Conservation (phyloP, 352 stramenopile genomes). For the Pythium utonaiense region DNA sequence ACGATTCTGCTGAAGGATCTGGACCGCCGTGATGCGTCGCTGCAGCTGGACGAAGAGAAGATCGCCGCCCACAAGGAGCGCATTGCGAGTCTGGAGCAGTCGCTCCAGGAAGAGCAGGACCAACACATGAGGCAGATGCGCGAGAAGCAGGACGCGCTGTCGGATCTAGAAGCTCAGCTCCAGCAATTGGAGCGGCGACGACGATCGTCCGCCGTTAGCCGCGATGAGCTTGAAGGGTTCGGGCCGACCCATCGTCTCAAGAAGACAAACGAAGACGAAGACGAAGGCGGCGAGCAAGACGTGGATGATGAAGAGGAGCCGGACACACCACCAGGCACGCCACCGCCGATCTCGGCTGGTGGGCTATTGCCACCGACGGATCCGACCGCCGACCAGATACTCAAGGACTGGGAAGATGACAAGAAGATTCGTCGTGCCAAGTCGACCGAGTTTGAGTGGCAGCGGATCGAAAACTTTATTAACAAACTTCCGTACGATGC, state of each 20-base stretch:
- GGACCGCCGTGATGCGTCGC: slow-evolving; percentile 58
- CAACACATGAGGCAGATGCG: slow-evolving; percentile 55
- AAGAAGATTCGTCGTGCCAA: slow-evolving; percentile 46
- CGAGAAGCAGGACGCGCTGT: slow-evolving; percentile 71
- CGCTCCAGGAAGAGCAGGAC: slow-evolving; percentile 62
- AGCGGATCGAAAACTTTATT: slow-evolving; percentile 46
- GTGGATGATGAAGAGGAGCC: slow-evolving; percentile 37
- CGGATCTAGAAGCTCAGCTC: slow-evolving; percentile 57
- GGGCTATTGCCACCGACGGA: slow-evolving; percentile 46
- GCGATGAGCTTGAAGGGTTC: slow-evolving; percentile 46
- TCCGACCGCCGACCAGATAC: slow-evolving; percentile 51
- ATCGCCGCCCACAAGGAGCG: slow-evolving; percentile 56
- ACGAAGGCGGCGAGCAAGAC: slow-evolving; percentile 23
- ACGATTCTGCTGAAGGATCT: slow-evolving; percentile 70
- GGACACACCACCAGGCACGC: slow-evolving; percentile 70
- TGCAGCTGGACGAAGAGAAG: slow-evolving; percentile 68
- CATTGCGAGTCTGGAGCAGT: slow-evolving; percentile 52
- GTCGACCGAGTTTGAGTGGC: slow-evolving; percentile 41
- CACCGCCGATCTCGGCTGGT: slow-evolving; percentile 60
- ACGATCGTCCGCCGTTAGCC: slow-evolving; percentile 42
- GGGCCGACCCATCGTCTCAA: slow-evolving; percentile 38
- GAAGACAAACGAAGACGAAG: slow-evolving; percentile 26
- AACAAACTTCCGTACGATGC: slow-evolving; percentile 64
- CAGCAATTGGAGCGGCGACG: slow-evolving; percentile 56
- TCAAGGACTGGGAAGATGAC: slow-evolving; percentile 67